A percentile compares a stretch with the other conserved stretches of the same genome.
Evolutionary conservation across 768 basidiomycete genomes (phyloP).

Genomic region (Tubosaeta sp.): DNA sequence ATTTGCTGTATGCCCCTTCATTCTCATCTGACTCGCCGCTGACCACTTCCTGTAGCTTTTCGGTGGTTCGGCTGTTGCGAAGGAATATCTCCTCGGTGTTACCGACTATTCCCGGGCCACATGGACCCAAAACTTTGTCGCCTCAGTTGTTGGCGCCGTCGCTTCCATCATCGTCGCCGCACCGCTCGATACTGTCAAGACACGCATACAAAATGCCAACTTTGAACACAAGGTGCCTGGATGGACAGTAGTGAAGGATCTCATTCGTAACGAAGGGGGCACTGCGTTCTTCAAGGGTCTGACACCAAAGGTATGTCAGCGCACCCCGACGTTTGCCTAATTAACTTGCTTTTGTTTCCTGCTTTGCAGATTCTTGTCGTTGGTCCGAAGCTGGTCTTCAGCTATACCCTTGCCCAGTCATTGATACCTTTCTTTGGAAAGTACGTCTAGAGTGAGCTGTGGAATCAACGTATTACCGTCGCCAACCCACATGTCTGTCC

Average conservation of each 20-base stretch:
- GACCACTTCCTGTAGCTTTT: conserved; percentile 63
- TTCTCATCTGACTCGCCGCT: not conserved
- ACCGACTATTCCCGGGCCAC: conserved; percentile 92
- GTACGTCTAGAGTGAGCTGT: conserved; percentile 52
- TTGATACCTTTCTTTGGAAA: conserved; percentile 90
- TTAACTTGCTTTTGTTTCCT: conserved; percentile 8
- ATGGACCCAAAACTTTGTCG: conserved; percentile 95
- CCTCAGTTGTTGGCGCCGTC: conserved; percentile 90
- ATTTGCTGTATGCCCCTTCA: conserved; percentile 71
- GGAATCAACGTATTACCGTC: not conserved
- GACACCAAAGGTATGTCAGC: conserved; percentile 77
- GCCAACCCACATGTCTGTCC: not conserved
- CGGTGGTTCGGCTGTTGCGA: conserved; percentile 91
- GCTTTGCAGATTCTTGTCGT: conserved; percentile 79
- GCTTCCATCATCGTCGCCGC: conserved; percentile 95
- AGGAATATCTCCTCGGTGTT: conserved; percentile 88
- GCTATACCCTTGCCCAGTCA: conserved; percentile 94
- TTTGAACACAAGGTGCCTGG: conserved; percentile 85
- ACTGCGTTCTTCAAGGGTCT: conserved; percentile 93
- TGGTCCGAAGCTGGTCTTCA: conserved; percentile 97
- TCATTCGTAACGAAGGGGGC: conserved; percentile 82
- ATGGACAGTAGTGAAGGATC: conserved; percentile 74
- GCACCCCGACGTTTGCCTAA: not conserved
- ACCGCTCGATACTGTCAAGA: conserved; percentile 94
- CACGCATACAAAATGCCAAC: conserved; percentile 97